Conservation (phyloP, 805 yeast genomes). For the Candida germanica region DNA sequence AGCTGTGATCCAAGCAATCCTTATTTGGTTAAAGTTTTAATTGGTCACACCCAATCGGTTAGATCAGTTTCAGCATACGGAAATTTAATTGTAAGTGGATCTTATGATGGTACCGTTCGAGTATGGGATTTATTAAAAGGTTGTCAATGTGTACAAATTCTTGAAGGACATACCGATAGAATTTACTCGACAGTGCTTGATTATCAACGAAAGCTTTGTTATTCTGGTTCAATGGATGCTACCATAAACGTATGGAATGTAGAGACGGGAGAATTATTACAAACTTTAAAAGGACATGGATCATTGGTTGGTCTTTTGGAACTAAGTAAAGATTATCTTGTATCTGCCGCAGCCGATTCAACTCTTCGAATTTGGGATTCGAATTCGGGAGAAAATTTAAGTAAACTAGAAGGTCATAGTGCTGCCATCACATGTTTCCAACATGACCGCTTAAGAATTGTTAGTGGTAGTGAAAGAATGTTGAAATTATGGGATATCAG, state of each 20-base stretch:
- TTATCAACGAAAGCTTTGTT: conserved; percentile 69
- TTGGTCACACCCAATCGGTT: conserved; percentile 53
- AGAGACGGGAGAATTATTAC: conserved; percentile 64
- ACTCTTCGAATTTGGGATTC: conserved; percentile 94
- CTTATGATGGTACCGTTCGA: conserved; percentile 85
- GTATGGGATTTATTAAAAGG: conserved; percentile 82
- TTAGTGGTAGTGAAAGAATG: conserved; percentile 87
- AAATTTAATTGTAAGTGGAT: conserved; percentile 79
- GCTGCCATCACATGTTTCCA: conserved; percentile 92
- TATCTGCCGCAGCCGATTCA: conserved; percentile 95
- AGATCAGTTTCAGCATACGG: conserved; percentile 87
- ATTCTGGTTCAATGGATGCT: conserved; percentile 89
- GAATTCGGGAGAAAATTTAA: conserved; percentile 59
- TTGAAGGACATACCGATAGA: conserved; percentile 81
- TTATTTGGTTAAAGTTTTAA: conserved; percentile 61
- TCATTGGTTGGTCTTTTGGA: conserved; percentile 86
- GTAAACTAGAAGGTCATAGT: conserved; percentile 75
- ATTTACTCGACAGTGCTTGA: conserved; percentile 90
- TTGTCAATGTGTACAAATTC: conserved; percentile 67
- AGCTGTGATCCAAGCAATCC: conserved; percentile 49
- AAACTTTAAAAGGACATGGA: conserved; percentile 80
- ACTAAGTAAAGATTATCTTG: conserved; percentile 69
- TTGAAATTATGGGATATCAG: conserved; percentile 83
- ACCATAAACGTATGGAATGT: conserved; percentile 89
- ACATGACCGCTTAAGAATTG: conserved; percentile 77